A percentile compares a stretch with the other conserved stretches of the same genome.
phyloP scores from a whole-genome alignment of 345 rosid species.

The Aquilaria malaccensis region DNA sequence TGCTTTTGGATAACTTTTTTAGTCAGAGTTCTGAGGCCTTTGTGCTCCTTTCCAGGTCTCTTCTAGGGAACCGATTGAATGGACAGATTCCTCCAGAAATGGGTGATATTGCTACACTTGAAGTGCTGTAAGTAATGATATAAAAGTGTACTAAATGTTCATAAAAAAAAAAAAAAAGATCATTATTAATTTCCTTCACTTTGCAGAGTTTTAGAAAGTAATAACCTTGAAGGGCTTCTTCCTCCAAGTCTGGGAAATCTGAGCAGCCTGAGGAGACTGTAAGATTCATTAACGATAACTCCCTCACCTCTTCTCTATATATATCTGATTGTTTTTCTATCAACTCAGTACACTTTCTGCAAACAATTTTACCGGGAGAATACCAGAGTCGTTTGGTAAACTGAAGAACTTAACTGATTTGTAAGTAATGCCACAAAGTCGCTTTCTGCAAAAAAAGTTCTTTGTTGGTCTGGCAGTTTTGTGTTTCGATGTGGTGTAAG shows the following conservation, averaged over 20 bases:
- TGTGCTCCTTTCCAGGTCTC: constrained; percentile 30
- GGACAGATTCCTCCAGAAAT: constrained; percentile 59
- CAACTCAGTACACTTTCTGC: constrained; percentile 55
- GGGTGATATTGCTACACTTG: constrained; percentile 48
- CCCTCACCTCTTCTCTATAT: background rate
- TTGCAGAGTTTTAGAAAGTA: constrained; percentile 62
- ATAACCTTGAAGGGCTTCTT: constrained; percentile 53
- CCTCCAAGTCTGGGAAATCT: constrained; percentile 61
- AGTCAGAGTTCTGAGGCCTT: background rate
- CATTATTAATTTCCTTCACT: background rate
- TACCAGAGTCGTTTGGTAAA: constrained; percentile 63
- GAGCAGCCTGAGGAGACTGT: constrained; percentile 43
- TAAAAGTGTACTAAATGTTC: background rate
- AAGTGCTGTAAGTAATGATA: constrained; percentile 42
- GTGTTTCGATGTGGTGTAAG: too few relatives aligned
- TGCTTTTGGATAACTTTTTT: background rate
- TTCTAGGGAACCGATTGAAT: constrained; percentile 55
- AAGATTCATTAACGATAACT: constrained; percentile 15
- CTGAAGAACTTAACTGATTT: constrained; percentile 62
- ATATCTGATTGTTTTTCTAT: background rate
- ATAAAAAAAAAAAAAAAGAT: too few relatives aligned
- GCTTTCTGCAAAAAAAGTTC: too few relatives aligned
- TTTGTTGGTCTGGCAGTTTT: too few relatives aligned
- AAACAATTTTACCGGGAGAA: constrained; percentile 62
- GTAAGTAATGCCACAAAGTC: constrained; percentile 37